Conservation (phyloP, 768 basidiomycete species). For the Trametes sanguinea region DNA sequence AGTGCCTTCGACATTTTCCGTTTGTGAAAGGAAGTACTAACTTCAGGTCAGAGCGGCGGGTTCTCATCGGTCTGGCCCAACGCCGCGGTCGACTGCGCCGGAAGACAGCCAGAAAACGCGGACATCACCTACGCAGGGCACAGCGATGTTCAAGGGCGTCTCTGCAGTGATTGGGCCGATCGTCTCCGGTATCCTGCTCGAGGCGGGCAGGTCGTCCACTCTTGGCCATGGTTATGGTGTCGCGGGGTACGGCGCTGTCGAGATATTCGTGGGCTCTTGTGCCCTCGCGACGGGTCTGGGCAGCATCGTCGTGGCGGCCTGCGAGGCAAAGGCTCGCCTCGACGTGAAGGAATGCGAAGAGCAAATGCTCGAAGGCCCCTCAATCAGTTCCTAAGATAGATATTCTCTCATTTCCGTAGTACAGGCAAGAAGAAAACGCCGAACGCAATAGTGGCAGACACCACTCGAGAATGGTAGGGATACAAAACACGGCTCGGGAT, state of each 20-base stretch:
- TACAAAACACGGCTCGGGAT: not conserved
- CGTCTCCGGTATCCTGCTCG: slow-evolving; percentile 27
- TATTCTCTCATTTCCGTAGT: too few species aligned
- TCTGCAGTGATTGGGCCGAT: slow-evolving; percentile 29
- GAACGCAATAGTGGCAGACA: too few species aligned
- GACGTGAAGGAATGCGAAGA: not conserved
- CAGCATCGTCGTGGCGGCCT: slow-evolving; percentile 22
- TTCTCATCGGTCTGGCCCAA: slow-evolving; percentile 25
- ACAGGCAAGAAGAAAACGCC: too few species aligned
- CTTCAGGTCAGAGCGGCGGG: slow-evolving; percentile 23
- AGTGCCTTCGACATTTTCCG: not conserved
- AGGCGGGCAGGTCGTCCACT: slow-evolving; percentile 20
- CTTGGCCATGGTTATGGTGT: slow-evolving; percentile 15
- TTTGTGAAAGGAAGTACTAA: not conserved
- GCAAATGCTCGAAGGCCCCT: not conserved
- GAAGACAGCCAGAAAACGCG: slow-evolving; percentile 23
- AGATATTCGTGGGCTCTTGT: slow-evolving; percentile 28
- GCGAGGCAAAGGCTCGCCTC: slow-evolving; percentile 8
- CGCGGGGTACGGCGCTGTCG: slow-evolving; percentile 26
- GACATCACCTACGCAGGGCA: slow-evolving; percentile 22
- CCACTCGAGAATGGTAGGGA: too few species aligned
- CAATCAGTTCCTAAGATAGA: too few species aligned
- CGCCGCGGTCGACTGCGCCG: slow-evolving; percentile 24
- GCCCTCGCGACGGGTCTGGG: slow-evolving; percentile 23
- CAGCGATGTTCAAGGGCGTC: slow-evolving; percentile 24